Base-by-base conservation (phyloP, 73 alveolate species). In the Paramecium caudatum region DNA sequence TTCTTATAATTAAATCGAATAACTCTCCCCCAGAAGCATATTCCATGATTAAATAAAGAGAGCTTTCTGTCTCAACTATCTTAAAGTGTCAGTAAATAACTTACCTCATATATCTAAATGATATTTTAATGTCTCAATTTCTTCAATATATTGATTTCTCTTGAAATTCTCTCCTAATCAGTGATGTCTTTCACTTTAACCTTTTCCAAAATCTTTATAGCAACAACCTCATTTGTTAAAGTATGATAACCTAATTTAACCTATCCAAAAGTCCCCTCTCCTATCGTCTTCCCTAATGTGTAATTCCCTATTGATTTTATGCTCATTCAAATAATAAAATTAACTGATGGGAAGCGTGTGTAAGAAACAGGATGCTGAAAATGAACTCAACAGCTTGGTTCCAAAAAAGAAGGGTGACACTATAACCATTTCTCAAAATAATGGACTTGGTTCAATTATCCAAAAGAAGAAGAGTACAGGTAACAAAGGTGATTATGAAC, bases 21-120 rank as follows among this genome's bases (percentile, higher is more conserved):
- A 97, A 92, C 90, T 97, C 99, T 9, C 99, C 99, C 17, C 97
- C 98, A 16, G 95, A 63, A 46, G 97, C 97, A 92, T 93, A 97
- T 82, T 97, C 99, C 99, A 97, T 97, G 46, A 97, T 95, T 39
- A 96, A 90, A 90, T 93, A 96, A 46, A 96, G 95, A 47, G 94
- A 92, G 23, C 74, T 90, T 15, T 27, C 37, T 0, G 95, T 94
- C 70, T 94, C 94, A 16, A 94, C 91, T 34, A 94, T 94, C 91
- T 92, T 8, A 36, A 55, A 55, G 33, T 36, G 12, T 15, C 61
- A 9, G 32, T 41, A 30, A 91, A 90, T 91, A 12, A 15, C 2
- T 61, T 83, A 94, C 98, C 82, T 95, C 97, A 3, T 93, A 91
- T 32, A 95, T 91, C 43, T 94, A 47, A 45, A 95, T 95, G 12